Evolutionary conservation across 805 yeast species (phyloP), one percentile per base, ranked within the genome.

Genomic region (Kodamaea restingae): DNA sequence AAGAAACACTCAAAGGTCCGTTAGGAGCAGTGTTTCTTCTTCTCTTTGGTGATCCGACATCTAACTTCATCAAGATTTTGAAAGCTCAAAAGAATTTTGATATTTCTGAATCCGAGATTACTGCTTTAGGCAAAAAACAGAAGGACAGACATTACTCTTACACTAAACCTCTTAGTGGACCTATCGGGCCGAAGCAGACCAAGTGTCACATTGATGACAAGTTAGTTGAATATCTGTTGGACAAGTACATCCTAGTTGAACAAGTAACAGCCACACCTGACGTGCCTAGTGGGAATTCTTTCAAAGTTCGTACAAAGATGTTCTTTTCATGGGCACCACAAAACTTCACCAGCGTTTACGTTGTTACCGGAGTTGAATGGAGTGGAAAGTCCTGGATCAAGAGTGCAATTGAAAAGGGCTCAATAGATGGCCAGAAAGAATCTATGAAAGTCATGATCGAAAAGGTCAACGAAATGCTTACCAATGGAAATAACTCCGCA

Each of bases 181-280:
- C 96, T 1, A 79, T 93, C 26, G 98, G 98, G 0, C 98, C 98
- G 9, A 88, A 87, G 51, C 87, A 91, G 17, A 90, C 99, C 2
- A 78, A 73, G 41, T 86, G 95, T 56, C 64, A 70, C 0, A 68
- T 85, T 15, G 75, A 78, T 32, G 67, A 70, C 12, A 69, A 70
- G 3, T 52, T 84, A 18, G 76, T 78, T 18, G 65, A 71, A 32
- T 67, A 54, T 34, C 80, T 81, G 50, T 64, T 74, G n/a, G 67
- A 71, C 6, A 60, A 65, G 17, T 72, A 72, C 47, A 75, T 87
- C 24, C 73, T 78, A 42, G 78, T 88, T 2, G 62, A 79, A 2
- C 78, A 81, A 30, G 67, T 76, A 2, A 78, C 91, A 0, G 67
- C 65, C 29, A 90, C 98, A 0, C 99, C 98, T 0, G 93, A 88